phyloP scores from a whole-genome alignment of 2,329 filamentous ascomycete genomes.

The Aspergillus sp. region DNA sequence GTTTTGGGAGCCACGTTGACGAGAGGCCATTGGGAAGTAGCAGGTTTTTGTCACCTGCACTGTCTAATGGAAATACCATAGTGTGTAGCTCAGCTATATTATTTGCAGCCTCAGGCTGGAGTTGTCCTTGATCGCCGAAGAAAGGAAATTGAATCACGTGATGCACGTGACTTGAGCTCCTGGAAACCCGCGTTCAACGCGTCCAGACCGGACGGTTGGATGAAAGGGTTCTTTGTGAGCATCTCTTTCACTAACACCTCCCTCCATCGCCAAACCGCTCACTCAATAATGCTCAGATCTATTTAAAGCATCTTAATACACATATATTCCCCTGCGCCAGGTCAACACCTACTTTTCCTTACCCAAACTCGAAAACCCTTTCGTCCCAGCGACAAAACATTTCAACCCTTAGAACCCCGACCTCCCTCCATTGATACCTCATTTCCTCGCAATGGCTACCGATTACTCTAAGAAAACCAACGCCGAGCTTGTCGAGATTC shows the following conservation, averaged over 20 bases:
- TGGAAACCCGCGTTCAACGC: constrained; percentile 5
- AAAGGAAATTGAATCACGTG: neutral
- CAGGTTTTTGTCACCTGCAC: neutral
- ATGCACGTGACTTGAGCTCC: neutral
- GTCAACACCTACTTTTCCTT: neutral
- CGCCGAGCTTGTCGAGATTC: constrained; percentile 50
- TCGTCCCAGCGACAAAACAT: neutral
- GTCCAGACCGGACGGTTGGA: neutral
- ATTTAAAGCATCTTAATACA: neutral
- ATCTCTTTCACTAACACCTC: neutral
- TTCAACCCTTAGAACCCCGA: neutral
- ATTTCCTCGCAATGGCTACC: constrained; percentile 32
- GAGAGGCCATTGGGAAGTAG: neutral
- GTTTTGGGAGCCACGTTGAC: neutral
- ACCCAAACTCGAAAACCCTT: neutral
- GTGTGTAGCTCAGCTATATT: neutral
- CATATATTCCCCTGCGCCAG: neutral
- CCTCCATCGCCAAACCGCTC: neutral
- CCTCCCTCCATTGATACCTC: neutral
- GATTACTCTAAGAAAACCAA: constrained; percentile 54
- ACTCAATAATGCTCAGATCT: neutral
- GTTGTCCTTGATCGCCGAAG: neutral
- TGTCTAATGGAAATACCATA: neutral
- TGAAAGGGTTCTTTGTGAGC: neutral
- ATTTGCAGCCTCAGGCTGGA: too few relatives aligned